Base-by-base conservation (phyloP, 2,329 filamentous ascomycete species). In the Nemania sp. region DNA sequence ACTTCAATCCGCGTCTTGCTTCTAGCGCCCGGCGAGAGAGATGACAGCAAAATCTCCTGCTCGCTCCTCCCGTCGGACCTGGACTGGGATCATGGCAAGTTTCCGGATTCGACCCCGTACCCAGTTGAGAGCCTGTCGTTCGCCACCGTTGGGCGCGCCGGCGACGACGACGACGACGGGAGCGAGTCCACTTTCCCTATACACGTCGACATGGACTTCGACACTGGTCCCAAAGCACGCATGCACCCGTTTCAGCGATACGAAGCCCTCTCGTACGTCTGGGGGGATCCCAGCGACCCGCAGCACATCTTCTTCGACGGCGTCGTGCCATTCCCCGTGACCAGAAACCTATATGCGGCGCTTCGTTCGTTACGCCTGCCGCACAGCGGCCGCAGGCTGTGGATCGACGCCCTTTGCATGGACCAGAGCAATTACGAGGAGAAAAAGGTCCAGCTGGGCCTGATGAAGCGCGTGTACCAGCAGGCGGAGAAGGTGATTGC, bases 231-330 rank as follows among this genome's bases (percentile, higher is more conserved):
- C 7, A n/a, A 43, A 4, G 37, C 39, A 21, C 43, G 20, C 12
- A 10, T 49, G 20, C 60, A 60, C 17, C 56, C 56, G 13, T 63
- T 59, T 29, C 56, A 63, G 46, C 37, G 47, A n/a, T 63, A 63
- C 35, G 51, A 63, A 21, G 60, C 60, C 11, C 60, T 63, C 32
- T 63, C 60, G 7, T 63, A 63, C 37, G 60, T 63, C 21, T 63
- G 60, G 60, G 60, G 56, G 1, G 60, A 56, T 35, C 39, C 20
- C 1, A 47, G 21, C 5, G 46, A 62, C 21, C 51, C 40, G 17
- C 25, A 63, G 20, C 10, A 59, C 21, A 25, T 63, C 42, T 49
- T 52, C n/a, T 7, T 63, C 29, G 52, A 55, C 3, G 56, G 56
- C 15, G 53, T n/a, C 2, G 12, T 18, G 4, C 39, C 40, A 17